Conservation (phyloP, 192 early-diverging fungal genomes). For the Backusella circina region DNA sequence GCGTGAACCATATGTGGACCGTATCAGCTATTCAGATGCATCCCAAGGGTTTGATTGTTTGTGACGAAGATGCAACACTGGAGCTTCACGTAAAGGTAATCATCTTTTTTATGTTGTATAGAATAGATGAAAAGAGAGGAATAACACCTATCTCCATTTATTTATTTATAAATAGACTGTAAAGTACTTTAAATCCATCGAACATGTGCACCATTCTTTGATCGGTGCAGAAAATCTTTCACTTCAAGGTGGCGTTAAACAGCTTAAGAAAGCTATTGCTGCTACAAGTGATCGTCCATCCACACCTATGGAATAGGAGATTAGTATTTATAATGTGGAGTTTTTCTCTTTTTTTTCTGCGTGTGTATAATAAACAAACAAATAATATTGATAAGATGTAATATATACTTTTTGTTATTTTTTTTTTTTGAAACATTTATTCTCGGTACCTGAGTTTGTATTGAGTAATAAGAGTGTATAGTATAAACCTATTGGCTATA, state of each 20-base stretch:
- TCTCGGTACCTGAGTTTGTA: not conserved
- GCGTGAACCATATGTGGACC: constrained; percentile 89
- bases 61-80: constrained; percentile 81
- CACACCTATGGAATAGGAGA: constrained; percentile 6
- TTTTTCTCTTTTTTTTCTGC: not conserved
- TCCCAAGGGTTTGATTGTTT: constrained; percentile 75
- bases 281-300: constrained; percentile 12
- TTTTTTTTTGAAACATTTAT: not conserved
- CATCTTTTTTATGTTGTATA: not conserved
- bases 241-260: constrained; percentile 52
- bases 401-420: not conserved
- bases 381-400: not conserved
- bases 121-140: not conserved
- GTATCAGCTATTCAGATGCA: constrained; percentile 83
- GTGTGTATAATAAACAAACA: not conserved
- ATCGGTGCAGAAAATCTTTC: constrained; percentile 68
- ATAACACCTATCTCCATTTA: not conserved
- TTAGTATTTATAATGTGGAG: not conserved
- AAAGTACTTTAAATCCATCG: constrained; percentile 84
- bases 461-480: not conserved
- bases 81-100: constrained; percentile 75
- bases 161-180: constrained; percentile 49
- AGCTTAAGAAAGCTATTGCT: constrained; percentile 5
- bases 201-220: constrained; percentile 71
- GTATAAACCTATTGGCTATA: not conserved